Percentiles rank a stretch among this genome's conserved stretches.
Evolutionary conservation across 1,284 basidiomycete species (phyloP).

Genomic region (Malassezia nana): DNA sequence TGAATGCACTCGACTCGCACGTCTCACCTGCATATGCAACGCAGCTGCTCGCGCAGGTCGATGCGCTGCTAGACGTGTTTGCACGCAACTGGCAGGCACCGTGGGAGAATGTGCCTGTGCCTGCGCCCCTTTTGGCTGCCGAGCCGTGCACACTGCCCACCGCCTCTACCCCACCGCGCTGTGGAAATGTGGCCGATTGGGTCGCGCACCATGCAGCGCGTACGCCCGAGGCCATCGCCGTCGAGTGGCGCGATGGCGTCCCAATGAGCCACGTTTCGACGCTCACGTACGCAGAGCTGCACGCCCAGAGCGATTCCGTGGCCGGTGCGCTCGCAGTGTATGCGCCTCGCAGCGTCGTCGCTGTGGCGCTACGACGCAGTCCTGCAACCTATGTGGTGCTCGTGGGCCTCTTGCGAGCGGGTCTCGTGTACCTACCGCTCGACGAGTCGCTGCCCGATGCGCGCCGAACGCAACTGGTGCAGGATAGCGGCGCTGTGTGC

Average conservation of each 20-base stretch:
- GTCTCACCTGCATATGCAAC: constrained; percentile 23
- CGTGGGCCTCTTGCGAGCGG: constrained; percentile 30
- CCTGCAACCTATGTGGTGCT: constrained; percentile 32
- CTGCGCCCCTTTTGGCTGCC: background rate
- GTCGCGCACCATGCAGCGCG: background rate
- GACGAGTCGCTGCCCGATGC: constrained; percentile 41
- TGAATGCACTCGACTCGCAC: constrained; percentile 23
- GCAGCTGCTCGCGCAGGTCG: constrained; percentile 27
- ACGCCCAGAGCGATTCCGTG: constrained; percentile 15
- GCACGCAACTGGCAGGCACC: background rate
- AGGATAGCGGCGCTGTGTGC: constrained; percentile 26
- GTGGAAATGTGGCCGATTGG: background rate
- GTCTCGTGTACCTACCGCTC: constrained; percentile 44
- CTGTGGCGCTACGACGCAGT: constrained; percentile 30
- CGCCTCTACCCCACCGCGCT: background rate
- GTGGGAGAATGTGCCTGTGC: background rate
- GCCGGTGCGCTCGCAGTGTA: constrained; percentile 14
- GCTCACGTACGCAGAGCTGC: constrained; percentile 28
- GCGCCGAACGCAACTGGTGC: constrained; percentile 36
- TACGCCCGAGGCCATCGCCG: background rate
- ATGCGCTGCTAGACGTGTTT: constrained; percentile 18
- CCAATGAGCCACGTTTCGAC: background rate
- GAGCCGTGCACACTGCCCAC: background rate
- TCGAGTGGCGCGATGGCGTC: background rate
- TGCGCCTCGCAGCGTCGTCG: constrained; percentile 25